Conservation (phyloP, 1,284 basidiomycete genomes). For the Apiotrichum siamense region DNA sequence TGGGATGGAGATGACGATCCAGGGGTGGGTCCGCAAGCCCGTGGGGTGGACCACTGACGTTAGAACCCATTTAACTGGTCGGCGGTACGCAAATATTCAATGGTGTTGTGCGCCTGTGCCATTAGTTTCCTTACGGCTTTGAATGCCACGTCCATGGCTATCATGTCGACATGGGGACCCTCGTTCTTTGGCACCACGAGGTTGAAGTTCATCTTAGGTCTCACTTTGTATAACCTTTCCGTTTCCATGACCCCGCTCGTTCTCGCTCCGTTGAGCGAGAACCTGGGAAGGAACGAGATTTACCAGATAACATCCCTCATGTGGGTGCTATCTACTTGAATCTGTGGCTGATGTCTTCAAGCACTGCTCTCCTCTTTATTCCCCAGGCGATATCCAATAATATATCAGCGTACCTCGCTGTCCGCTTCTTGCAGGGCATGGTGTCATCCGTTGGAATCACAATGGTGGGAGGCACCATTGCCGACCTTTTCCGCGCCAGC, state of each 20-base stretch:
- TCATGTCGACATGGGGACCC: constrained; percentile 27
- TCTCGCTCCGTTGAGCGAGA: constrained; percentile 42
- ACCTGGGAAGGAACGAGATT: constrained; percentile 36
- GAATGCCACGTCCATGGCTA: constrained; percentile 26
- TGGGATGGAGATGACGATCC: constrained; percentile 28
- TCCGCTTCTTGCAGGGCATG: constrained; percentile 42
- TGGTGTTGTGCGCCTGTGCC: constrained; percentile 21
- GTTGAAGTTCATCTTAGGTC: constrained; percentile 20
- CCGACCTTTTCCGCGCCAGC: constrained; percentile 41
- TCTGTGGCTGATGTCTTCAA: neutral
- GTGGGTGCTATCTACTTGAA: constrained; percentile 16
- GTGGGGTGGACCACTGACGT: neutral
- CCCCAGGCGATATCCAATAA: constrained; percentile 38
- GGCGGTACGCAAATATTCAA: constrained; percentile 22
- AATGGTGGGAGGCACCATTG: constrained; percentile 45
- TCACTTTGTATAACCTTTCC: constrained; percentile 29
- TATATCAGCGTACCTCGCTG: constrained; percentile 36
- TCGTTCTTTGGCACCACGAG: constrained; percentile 26
- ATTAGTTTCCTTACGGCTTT: constrained; percentile 27
- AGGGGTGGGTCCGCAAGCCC: constrained; percentile 18
- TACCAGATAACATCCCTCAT: constrained; percentile 37
- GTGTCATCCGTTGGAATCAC: constrained; percentile 33
- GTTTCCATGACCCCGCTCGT: constrained; percentile 38
- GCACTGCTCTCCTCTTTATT: constrained; percentile 37
- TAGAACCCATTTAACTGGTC: constrained; percentile 41